A percentile compares a stretch with the other conserved stretches of the same genome.
Conservation (phyloP, 768 basidiomycete species). For the Xanthoconium purpureum region DNA sequence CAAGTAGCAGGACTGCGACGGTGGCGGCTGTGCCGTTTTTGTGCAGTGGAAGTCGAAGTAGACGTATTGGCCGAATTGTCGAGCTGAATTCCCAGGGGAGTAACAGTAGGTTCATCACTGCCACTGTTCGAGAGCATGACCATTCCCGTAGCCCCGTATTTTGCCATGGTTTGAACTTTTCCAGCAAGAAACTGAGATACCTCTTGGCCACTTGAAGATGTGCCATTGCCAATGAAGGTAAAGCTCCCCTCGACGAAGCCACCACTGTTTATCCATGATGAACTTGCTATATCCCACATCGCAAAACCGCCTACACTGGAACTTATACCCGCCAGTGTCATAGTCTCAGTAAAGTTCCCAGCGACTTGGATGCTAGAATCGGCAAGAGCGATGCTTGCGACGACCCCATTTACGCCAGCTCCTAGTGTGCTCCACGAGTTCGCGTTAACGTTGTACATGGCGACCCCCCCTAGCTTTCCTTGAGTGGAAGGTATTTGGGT, state of each 20-base stretch:
- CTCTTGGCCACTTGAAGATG: constrained; percentile 40
- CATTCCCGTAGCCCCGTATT: constrained; percentile 76
- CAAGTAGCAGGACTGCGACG: constrained; percentile 40
- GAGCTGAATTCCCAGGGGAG: constrained; percentile 60
- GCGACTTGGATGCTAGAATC: constrained; percentile 57
- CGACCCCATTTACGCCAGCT: constrained; percentile 74
- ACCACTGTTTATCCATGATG: constrained; percentile 69
- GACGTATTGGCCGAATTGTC: constrained; percentile 36
- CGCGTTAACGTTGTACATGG: constrained; percentile 63
- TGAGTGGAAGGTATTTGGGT: constrained; percentile 53
- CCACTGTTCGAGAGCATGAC: constrained; percentile 75
- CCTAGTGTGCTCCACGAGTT: constrained; percentile 67
- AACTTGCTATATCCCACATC: constrained; percentile 59
- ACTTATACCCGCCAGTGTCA: constrained; percentile 36
- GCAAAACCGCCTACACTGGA: constrained; percentile 61
- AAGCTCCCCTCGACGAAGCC: constrained; percentile 73
- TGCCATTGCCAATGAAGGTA: constrained; percentile 66
- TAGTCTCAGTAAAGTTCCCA: constrained; percentile 68
- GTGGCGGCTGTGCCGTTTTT: constrained; percentile 39
- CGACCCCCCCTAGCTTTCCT: constrained; percentile 57
- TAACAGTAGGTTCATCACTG: constrained; percentile 49
- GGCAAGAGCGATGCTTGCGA: constrained; percentile 55
- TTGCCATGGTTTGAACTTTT: constrained; percentile 50
- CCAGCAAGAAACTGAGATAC: constrained; percentile 67
- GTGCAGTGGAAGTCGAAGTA: constrained; percentile 30